Conservation (phyloP, 1,139 yeast genomes). For the Yamadazyma dendronema region DNA sequence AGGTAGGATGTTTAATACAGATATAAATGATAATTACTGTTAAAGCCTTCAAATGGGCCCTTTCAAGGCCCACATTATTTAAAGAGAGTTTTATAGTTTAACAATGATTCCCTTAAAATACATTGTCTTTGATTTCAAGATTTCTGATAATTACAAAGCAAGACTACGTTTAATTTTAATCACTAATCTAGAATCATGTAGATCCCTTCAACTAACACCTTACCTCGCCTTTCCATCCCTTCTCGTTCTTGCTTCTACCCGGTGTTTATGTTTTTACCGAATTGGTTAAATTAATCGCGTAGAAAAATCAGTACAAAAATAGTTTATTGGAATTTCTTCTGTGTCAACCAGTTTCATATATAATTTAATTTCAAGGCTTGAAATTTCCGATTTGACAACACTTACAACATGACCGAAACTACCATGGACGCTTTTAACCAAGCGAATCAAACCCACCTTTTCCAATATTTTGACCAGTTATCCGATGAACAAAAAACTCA, state of each 20-base stretch:
- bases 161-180: too few relatives aligned
- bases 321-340: slow-evolving; percentile 2
- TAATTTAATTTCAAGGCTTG: not conserved
- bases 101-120: too few relatives aligned
- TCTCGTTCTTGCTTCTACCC: slow-evolving; percentile 1
- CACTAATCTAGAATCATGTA: too few relatives aligned
- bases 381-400: too few relatives aligned
- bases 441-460: slow-evolving; percentile 50
- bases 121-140: too few relatives aligned
- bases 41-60: not conserved
- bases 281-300: slow-evolving; percentile 19
- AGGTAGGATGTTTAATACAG: slow-evolving; percentile 1
- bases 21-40: not conserved
- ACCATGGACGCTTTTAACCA: slow-evolving; percentile 41
- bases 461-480: slow-evolving; percentile 41
- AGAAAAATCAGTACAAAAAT: slow-evolving; percentile 7
- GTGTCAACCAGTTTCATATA: slow-evolving; percentile 1
- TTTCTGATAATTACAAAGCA: too few relatives aligned
- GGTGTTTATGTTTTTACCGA: slow-evolving; percentile 8
- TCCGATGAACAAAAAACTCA: slow-evolving; percentile 25
- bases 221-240: not conserved
- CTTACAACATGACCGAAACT: slow-evolving; percentile 18
- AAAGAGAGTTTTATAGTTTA: too few relatives aligned
- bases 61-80: too few relatives aligned
- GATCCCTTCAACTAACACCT: not conserved